Evolutionary conservation across 139 green algal genomes (phyloP).

Genomic region (Mesostigma viride): DNA sequence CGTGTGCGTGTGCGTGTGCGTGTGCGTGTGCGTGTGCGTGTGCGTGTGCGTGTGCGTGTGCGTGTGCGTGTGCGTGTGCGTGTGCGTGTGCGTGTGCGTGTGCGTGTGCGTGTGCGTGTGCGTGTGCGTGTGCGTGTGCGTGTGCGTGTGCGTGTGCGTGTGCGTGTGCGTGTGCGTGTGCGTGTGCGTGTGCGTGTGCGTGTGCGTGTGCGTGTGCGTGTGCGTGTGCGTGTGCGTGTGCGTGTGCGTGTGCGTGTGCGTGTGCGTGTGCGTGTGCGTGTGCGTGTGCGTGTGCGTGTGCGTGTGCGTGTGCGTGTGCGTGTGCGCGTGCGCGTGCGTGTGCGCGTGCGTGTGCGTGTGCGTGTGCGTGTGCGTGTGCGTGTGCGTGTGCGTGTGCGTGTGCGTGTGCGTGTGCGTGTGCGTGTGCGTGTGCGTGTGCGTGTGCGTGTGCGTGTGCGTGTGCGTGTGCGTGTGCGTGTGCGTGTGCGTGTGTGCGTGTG

Average conservation of each 20-base stretch:
- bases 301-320: neutral
- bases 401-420: neutral
- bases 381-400: neutral
- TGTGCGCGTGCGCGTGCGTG: neutral
- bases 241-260: neutral
- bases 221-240: neutral
- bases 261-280: neutral
- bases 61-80: neutral
- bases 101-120: neutral
- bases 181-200: neutral
- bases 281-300: neutral
- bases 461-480: neutral
- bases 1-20: neutral
- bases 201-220: neutral
- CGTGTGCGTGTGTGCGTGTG: neutral
- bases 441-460: neutral
- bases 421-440: neutral
- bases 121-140: neutral
- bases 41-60: neutral
- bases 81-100: neutral
- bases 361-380: neutral
- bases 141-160: neutral
- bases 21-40: neutral
- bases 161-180: neutral
- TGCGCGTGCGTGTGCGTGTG: neutral